Base-by-base conservation (phyloP, 495 filamentous ascomycete species). In the Podospora fimiseda region DNA sequence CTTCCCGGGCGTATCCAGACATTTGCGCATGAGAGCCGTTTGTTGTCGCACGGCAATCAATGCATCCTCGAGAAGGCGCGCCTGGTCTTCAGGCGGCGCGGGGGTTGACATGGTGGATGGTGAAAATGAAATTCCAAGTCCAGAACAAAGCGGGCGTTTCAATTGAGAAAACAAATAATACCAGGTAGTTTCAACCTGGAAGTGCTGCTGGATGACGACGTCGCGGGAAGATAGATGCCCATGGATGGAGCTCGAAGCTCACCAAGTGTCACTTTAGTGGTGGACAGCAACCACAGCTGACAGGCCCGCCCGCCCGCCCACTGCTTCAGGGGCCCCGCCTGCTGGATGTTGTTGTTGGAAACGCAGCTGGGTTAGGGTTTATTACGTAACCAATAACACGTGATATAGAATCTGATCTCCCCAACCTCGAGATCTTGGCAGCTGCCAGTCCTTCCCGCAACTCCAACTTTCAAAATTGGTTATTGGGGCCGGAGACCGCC, bases 1-100 rank as follows among this genome's bases (percentile, higher is more conserved):
- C 81, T 98, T 98, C 43, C 93, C 93, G 3, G 94, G 93, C 8
- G 90, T 93, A 66, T 98, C 94, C 45, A 98, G 80, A 66, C 89
- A 95, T 76, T 92, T 93, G 74, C 91, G 90, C 93, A 98, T 98
- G 68, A 95, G 77, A 48, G 81, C 76, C 20, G 90, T 89, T 81
- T 98, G 93, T 72, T 97, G 94, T 74, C 90, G 86, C 73, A 98
- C 93, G 44, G 96, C 89, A 48, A 85, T 80, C 75, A 97, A 76
- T 66, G 94, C 93, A 87, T 98, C 93, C 69, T 97, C 92, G 57
- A 98, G 84, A 70, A 98, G 79, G 61, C 90, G 86, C 58, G 84
- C 87, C 79, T 95, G 90, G 76, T 96, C 91, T 77, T 95, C 90
- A 56, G 86, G 77, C 66, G 80, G 77, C 60, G 80, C 76, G 65